phyloP scores from a whole-genome alignment of 345 rosid genomes.

The Sisymbrium irio region DNA sequence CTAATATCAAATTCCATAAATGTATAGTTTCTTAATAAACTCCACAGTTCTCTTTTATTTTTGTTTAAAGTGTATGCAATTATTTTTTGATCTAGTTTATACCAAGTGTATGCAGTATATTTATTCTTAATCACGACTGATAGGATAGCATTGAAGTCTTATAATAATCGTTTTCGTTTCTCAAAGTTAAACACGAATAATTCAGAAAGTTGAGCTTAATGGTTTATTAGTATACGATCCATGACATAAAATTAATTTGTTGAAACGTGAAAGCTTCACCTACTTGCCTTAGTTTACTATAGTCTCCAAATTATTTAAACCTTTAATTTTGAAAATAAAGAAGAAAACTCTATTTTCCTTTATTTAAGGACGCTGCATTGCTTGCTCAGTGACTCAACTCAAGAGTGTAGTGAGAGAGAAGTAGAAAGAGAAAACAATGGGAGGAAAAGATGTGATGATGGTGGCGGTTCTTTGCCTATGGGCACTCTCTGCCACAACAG shows the following conservation, averaged over 20 bases:
- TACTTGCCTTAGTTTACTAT: conserved; percentile 20
- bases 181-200: conserved; percentile 18
- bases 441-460: conserved; percentile 41
- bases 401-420: conserved; percentile 16
- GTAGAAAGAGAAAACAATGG: conserved; percentile 39
- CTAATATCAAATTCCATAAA: neutral
- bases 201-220: neutral
- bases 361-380: conserved; percentile 27
- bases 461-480: conserved; percentile 45
- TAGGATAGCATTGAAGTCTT: neutral
- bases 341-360: conserved; percentile 15
- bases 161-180: neutral
- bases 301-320: neutral
- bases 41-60: no score
- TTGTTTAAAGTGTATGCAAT: no score
- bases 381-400: conserved; percentile 27
- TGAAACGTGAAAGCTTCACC: conserved; percentile 13
- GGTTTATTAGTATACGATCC: neutral
- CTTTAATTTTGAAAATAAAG: neutral
- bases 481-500: conserved; percentile 48
- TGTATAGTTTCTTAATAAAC: neutral
- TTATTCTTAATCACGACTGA: neutral
- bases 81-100: no score
- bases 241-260: neutral
- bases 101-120: no score